Base-by-base conservation (phyloP, 1,284 basidiomycete species). In the Porphyrellus sp. region DNA sequence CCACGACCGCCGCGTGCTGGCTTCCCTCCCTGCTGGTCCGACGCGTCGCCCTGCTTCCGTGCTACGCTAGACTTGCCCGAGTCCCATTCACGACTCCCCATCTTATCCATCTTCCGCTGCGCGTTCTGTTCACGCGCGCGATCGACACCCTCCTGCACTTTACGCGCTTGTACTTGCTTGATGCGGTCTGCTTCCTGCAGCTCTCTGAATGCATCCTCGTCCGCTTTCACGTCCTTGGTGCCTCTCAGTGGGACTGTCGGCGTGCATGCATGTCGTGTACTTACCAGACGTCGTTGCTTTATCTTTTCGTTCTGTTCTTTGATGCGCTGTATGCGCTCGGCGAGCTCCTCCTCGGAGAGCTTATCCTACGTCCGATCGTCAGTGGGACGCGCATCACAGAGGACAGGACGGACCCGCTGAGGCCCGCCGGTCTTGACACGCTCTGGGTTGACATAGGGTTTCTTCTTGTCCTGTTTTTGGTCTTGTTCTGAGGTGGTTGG, bases 261-360 rank as follows among this genome's bases (percentile, higher is more conserved):
- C 11, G 15, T 4, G n/a, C 23, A 12, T 4, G n/a, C 23, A 13
- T 24, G 30, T n/a, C 20, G 24, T 43, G 37, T 54, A 59, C 75
- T 61, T 61, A 86, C 89, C 70, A 81, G 61, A 64, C 85, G 76
- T 53, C 88, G 77, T 64, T 86, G 85, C 62, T 89, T 89, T 59
- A 91, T 91, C 74, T 83, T 87, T 69, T 87, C 86, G 62, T 91
- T 91, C 70, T 89, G 84, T 60, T 86, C 79, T 43, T 81, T 76
- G 51, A 90, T 90, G 47, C 82, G 79, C 34, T 76, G 78, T 83
- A 91, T 91, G 33, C 83, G 78, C 62, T 85, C 82, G 6, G 76
- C 72, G 20, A 91, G 79, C 55, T 83, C 86, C 62, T 88, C 86
- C 43, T 86, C 81, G 34, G 79, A 83, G 47, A 82, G 71, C 67